Evolutionary conservation across 495 filamentous ascomycete genomes (phyloP), one percentile per base, ranked within the genome.

Genomic region (Aspergillus kassunensis): DNA sequence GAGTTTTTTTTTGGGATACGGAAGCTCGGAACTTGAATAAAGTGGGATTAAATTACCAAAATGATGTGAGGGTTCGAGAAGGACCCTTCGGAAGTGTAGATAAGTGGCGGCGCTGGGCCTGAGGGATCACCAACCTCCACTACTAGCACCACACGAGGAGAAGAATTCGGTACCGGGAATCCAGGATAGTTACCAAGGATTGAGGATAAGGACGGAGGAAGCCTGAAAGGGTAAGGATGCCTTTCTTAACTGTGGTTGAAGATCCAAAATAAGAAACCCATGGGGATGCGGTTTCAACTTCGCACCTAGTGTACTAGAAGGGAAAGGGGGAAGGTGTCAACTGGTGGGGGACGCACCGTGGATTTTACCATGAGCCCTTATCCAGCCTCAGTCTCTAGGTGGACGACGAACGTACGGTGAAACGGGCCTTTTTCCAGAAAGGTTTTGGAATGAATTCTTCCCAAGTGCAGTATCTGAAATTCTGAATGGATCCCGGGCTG

Each of bases 181-280:
- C 13, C 21, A n/a, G 41, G 31, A 34, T n/a, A n/a, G 15, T 4
- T 3, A 34, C 3, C 31, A 34, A 13, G 31, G 31, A 4, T n/a
- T 8, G 40, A 43, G 16, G 23, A n/a, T n/a, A n/a, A 34, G 31
- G 33, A 16, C 35, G 54, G 54, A 56, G 49, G 16, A 29, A 13
- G 23, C 43, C 54, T 6, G 30, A 52, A 55, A 9, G 10, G 45
- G 45, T 19, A 35, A 45, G 25, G 19, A 48, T 15, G 6, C 39
- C 39, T 44, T 24, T n/a, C 30, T 30, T 18, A 18, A 24, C 5
- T 51, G 52, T 55, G 53, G 48, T 46, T 52, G 43, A 52, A 51
- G 46, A 48, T 55, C 53, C 53, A 53, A 54, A 53, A 53, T 53
- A 55, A 51, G 57, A 56, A 43, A 27, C 33, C 42, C 6, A 45